Conservation (phyloP, 2,329 filamentous ascomycete genomes). For the Coleophoma crateriformis region DNA sequence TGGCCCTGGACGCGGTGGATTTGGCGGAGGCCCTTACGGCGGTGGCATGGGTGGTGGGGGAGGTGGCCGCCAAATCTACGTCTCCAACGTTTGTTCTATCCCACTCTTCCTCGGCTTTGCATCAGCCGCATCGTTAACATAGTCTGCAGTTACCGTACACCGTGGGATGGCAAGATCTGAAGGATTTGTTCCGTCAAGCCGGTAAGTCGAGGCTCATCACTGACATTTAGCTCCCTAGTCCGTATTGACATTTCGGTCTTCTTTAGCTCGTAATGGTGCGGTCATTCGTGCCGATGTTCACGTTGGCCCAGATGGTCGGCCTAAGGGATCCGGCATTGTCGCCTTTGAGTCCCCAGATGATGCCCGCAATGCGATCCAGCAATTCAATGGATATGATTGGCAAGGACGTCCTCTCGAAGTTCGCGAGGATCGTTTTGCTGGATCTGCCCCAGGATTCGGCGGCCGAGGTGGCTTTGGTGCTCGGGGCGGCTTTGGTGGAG, state of each 20-base stretch:
- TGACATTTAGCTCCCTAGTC: constrained; percentile 16
- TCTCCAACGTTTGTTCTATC: constrained; percentile 86
- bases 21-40: constrained; percentile 42
- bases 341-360: constrained; percentile 94
- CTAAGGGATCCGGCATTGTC: constrained; percentile 95
- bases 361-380: constrained; percentile 89
- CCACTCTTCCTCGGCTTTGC: constrained; percentile 22
- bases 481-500: constrained; percentile 41
- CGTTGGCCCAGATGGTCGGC: constrained; percentile 81
- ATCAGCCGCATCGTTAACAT: constrained; percentile 29
- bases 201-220: constrained; percentile 54
- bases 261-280: constrained; percentile 57
- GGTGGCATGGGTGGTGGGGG: constrained; percentile 43
- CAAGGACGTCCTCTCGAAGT: constrained; percentile 91
- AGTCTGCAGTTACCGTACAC: constrained; percentile 81
- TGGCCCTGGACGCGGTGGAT: constrained; percentile 38
- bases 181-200: constrained; percentile 97
- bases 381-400: constrained; percentile 99
- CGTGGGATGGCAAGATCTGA: constrained; percentile 97
- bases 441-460: constrained; percentile 39
- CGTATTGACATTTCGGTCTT: constrained; percentile 15
- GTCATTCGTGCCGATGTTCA: constrained; percentile 97
- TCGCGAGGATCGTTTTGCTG: constrained; percentile 90
- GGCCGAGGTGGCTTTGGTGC: constrained; percentile 37
- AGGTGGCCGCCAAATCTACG: constrained; percentile 86